These are phyloP conservation scores for Vitis hybrid DNA, from an alignment of 177 flowering plant species.

Conservation along the genomic window DNA sequence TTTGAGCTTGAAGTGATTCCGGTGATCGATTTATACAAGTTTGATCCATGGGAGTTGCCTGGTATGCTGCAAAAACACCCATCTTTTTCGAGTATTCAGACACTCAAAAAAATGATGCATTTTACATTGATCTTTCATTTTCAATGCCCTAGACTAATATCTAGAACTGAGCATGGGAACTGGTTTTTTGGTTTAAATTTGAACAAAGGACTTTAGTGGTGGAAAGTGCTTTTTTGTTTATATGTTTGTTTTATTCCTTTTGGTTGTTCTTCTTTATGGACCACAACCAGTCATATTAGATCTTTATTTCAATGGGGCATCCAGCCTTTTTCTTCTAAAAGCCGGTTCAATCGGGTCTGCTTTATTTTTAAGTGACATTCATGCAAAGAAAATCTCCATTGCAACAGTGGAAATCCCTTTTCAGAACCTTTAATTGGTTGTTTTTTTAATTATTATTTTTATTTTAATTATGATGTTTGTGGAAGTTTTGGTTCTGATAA, in stretches of 20 bases:
- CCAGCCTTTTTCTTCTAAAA: conserved; percentile 21
- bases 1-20: conserved; percentile 94
- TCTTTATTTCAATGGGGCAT: conserved; percentile 27
- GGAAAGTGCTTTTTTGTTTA: conserved; percentile 18
- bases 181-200: neutral
- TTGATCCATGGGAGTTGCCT: conserved; percentile 95
- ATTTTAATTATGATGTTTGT: neutral
- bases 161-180: no score
- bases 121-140: neutral
- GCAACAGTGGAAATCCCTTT: neutral
- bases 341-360: conserved; percentile 15
- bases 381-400: neutral
- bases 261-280: conserved; percentile 14
- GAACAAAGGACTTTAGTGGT: conserved; percentile 4
- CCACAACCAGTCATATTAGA: conserved; percentile 4
- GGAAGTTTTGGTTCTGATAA: neutral
- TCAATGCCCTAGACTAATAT: neutral
- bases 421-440: conserved; percentile 1
- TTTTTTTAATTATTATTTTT: neutral
- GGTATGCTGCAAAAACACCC: conserved; percentile 34
- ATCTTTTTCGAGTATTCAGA: no score
- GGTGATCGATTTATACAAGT: conserved; percentile 78
- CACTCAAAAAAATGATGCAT: neutral
- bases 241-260: conserved; percentile 10
- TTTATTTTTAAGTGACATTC: conserved; percentile 4